Evolutionary conservation across 495 filamentous ascomycete genomes (phyloP), one percentile per base, ranked within the genome.

Genomic region (Aspergillus haitiensis): DNA sequence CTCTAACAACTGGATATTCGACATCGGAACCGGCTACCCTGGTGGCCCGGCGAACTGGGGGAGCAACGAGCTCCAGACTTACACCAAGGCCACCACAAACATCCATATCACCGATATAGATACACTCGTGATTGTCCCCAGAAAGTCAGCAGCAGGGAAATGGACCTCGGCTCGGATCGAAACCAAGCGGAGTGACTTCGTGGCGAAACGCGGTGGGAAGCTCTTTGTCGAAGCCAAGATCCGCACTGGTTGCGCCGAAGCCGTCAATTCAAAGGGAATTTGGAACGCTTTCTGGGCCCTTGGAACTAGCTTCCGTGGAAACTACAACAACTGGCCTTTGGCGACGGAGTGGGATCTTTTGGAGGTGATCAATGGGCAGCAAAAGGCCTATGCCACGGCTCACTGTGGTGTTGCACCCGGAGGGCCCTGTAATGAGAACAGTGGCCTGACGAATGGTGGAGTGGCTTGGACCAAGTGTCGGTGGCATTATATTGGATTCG

Each of bases 161-260:
- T 59, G 56, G 56, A 59, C 56, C 21, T 52, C 48, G 32, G 47
- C 56, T 1, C 56, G 56, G 36, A 59, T 59, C 48, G 56, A 59
- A 59, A 59, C 56, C 12, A 21, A 13, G 2, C 27, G 18, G 1
- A 15, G 36, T 2, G 12, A 11, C 35, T 59, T 59, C 48, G 12
- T 37, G 47, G 56, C 56, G 5, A n/a, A 35, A 3, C 37, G 47
- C 0, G 36, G 36, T n/a, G 56, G 56, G 7, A 52, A 36, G 12
- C 56, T 59, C 36, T 59, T 52, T 48, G 46, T 59, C 48, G 56
- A 59, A 11, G 2, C 47, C 1, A 36, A 40, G 21, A 37, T 59
- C 13, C 44, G 45, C 8, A 59, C 56, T 7, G 56, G 56, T 7
- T 59, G 56, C 21, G 56, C 56, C 2, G 39, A 39, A 0, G 11